phyloP scores from a whole-genome alignment of 441 rosid species.

The Dalechampia spathulata region DNA sequence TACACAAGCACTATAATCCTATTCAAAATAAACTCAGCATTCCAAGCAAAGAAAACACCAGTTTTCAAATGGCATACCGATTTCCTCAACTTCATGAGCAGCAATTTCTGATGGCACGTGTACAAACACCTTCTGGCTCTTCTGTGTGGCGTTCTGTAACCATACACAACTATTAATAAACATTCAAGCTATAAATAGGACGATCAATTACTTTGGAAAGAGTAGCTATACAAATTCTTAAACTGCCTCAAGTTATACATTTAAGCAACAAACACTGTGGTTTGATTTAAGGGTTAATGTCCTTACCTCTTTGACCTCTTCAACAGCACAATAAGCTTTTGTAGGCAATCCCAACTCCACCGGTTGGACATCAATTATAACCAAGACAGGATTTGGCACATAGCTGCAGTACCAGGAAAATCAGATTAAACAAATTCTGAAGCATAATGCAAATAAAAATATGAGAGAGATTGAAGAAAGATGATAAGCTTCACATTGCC shows the following conservation, averaged over 20 bases:
- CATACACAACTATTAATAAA: neutral
- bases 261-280: neutral
- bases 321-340: constrained; percentile 76
- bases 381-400: constrained; percentile 80
- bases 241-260: neutral
- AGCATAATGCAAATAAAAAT: no score
- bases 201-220: neutral
- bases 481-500: neutral
- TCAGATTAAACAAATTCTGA: no score
- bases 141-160: constrained; percentile 83
- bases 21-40: neutral
- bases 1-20: neutral
- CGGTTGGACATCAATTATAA: constrained; percentile 80
- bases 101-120: constrained; percentile 85
- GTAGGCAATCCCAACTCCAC: constrained; percentile 79
- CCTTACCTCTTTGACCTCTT: constrained; percentile 83
- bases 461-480: neutral
- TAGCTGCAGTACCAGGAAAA: constrained; percentile 56
- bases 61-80: constrained; percentile 39
- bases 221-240: neutral
- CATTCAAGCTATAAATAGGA: neutral
- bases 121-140: constrained; percentile 87
- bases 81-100: constrained; percentile 88
- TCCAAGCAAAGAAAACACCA: neutral
- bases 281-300: neutral